A percentile compares a stretch with the other conserved stretches of the same genome.
Conservation (phyloP, 2,329 filamentous ascomycete species). For the Karstenula rhodostoma region DNA sequence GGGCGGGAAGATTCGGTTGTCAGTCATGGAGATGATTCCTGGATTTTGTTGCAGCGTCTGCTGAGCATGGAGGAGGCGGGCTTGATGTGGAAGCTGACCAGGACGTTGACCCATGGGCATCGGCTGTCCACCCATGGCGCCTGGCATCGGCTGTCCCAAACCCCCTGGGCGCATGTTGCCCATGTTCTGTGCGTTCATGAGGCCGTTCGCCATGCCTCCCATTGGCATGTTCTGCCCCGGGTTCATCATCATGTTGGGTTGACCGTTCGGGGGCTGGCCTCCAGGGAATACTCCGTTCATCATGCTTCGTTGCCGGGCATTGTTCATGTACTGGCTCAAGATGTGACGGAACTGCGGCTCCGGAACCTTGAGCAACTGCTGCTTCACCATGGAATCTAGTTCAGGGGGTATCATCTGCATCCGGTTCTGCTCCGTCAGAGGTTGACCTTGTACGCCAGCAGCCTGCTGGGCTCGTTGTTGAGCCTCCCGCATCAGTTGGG, state of each 20-base stretch:
- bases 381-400: constrained; percentile 38
- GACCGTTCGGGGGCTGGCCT: constrained; percentile 30
- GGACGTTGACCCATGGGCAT: constrained; percentile 37
- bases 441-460: constrained; percentile 36
- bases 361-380: constrained; percentile 46
- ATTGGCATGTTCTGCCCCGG: constrained; percentile 33
- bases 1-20: constrained; percentile 41
- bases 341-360: constrained; percentile 44
- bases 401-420: constrained; percentile 43
- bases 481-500: constrained; percentile 44
- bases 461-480: constrained; percentile 43
- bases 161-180: constrained; percentile 33
- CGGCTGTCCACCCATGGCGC: constrained; percentile 32
- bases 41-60: constrained; percentile 42
- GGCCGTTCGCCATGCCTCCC: constrained; percentile 33
- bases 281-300: constrained; percentile 33
- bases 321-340: constrained; percentile 35
- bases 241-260: constrained; percentile 43
- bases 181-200: constrained; percentile 41
- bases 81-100: constrained; percentile 33
- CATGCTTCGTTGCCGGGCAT: constrained; percentile 29
- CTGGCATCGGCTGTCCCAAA: constrained; percentile 39
- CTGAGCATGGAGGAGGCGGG: constrained; percentile 35
- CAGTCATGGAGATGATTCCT: constrained; percentile 44
- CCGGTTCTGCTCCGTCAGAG: constrained; percentile 43